Evolutionary conservation across 2,329 filamentous ascomycete genomes (phyloP).

Genomic region (Botryotinia narcissicola): DNA sequence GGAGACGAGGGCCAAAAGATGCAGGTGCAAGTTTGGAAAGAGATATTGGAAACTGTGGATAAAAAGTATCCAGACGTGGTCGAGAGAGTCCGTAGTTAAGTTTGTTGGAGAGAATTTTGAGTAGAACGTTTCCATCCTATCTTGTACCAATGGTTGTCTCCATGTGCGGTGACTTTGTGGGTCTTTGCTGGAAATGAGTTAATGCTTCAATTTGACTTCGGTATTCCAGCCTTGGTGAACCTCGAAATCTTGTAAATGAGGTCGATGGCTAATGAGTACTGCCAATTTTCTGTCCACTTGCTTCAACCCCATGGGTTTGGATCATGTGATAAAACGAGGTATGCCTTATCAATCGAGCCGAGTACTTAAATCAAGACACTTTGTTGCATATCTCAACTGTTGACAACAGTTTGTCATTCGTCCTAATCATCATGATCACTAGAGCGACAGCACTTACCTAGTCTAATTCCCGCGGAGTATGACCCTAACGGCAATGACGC

Average conservation of each 20-base stretch:
- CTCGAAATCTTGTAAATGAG: background rate
- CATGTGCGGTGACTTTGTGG: background rate
- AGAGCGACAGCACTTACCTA: background rate
- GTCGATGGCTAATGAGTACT: background rate
- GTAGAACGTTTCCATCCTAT: background rate
- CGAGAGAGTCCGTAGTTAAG: background rate
- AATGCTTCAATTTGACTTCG: background rate
- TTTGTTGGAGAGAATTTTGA: background rate
- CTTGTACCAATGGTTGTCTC: background rate
- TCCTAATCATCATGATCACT: background rate
- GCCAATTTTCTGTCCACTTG: background rate
- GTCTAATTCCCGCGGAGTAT: background rate
- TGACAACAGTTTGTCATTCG: background rate
- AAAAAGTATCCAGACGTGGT: slow-evolving; percentile 22
- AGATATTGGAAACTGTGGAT: slow-evolving; percentile 30
- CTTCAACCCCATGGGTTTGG: background rate
- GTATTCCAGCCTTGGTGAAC: background rate
- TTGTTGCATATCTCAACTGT: background rate
- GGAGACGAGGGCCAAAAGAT: slow-evolving; percentile 31
- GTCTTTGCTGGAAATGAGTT: background rate
- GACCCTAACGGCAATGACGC: background rate
- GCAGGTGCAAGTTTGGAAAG: slow-evolving; percentile 32
- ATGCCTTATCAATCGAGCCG: background rate
- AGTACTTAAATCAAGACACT: background rate
- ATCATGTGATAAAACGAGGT: background rate